phyloP scores from a whole-genome alignment of 139 green algal species.

The Chlamydomonas sp. region DNA sequence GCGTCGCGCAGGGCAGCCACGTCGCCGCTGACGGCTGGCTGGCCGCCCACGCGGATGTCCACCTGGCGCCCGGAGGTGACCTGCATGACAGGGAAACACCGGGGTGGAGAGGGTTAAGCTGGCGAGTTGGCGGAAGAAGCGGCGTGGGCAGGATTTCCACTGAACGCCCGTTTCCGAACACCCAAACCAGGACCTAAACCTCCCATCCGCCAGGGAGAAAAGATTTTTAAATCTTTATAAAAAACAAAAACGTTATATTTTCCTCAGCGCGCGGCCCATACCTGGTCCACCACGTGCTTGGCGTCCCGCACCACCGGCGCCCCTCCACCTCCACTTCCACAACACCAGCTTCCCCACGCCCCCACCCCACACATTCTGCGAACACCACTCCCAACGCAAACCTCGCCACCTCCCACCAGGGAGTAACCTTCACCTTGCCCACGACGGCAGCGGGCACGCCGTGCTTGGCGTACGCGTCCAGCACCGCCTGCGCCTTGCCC shows the following conservation, averaged over 20 bases:
- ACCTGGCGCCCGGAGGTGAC: conserved; percentile 32
- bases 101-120: not conserved
- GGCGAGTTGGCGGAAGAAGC: not conserved
- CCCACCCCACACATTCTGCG: not conserved
- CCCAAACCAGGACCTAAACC: too few relatives aligned
- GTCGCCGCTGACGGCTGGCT: conserved; percentile 47
- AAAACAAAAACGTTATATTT: too few relatives aligned
- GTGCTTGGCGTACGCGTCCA: conserved; percentile 72
- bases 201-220: too few relatives aligned
- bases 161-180: conserved; percentile 64
- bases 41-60: conserved; percentile 72
- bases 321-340: too few relatives aligned
- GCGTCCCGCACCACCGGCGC: too few relatives aligned
- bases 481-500: conserved; percentile 62
- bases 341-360: too few relatives aligned
- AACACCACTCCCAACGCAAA: not conserved
- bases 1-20: conserved; percentile 78
- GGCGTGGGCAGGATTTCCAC: conserved; percentile 61
- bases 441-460: conserved; percentile 78
- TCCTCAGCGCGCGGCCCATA: too few relatives aligned
- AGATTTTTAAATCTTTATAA: too few relatives aligned
- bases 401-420: not conserved
- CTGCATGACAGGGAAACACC: not conserved
- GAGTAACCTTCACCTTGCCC: conserved; percentile 59
- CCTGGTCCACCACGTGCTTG: too few relatives aligned